A percentile compares a stretch with the other conserved stretches of the same genome.
Evolutionary conservation across 1,284 basidiomycete genomes (phyloP).

Genomic region (Polyporus tsugae): DNA sequence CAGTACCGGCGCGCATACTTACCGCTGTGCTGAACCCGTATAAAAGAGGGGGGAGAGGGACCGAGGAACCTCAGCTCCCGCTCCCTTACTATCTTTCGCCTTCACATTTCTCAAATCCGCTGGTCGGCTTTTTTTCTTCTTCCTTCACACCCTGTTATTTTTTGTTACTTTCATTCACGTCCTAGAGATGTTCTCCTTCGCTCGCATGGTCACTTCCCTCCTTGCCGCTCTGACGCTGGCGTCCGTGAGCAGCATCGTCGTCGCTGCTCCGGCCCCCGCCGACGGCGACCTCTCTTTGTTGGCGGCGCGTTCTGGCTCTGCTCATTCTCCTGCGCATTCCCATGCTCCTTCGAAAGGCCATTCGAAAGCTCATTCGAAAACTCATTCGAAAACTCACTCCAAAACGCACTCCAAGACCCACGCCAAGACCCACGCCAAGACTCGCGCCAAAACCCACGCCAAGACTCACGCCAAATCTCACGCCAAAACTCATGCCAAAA

Average conservation of each 20-base stretch:
- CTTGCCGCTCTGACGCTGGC: conserved; percentile 29
- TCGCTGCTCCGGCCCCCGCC: conserved; percentile 20
- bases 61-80: conserved; percentile 17
- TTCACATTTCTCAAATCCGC: conserved; percentile 24
- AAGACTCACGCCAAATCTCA: neutral
- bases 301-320: conserved; percentile 11
- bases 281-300: conserved; percentile 11
- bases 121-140: conserved; percentile 25
- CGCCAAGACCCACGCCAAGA: too few relatives aligned
- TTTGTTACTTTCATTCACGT: conserved; percentile 19
- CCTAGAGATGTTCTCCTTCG: conserved; percentile 29
- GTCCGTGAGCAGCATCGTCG: conserved; percentile 25
- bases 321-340: too few relatives aligned
- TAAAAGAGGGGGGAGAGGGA: neutral
- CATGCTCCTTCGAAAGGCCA: too few relatives aligned
- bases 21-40: neutral
- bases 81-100: conserved; percentile 20
- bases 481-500: too few relatives aligned
- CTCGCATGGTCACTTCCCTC: conserved; percentile 29
- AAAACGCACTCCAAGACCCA: too few relatives aligned
- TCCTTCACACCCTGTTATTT: conserved; percentile 5
- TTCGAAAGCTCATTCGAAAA: too few relatives aligned
- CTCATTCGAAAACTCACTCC: too few relatives aligned
- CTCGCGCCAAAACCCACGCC: too few relatives aligned
- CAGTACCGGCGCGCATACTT: neutral